These are phyloP conservation scores for Pseudogymnoascus sp. DNA, from an alignment of 2,329 filamentous ascomycete species.

Conservation along the genomic window DNA sequence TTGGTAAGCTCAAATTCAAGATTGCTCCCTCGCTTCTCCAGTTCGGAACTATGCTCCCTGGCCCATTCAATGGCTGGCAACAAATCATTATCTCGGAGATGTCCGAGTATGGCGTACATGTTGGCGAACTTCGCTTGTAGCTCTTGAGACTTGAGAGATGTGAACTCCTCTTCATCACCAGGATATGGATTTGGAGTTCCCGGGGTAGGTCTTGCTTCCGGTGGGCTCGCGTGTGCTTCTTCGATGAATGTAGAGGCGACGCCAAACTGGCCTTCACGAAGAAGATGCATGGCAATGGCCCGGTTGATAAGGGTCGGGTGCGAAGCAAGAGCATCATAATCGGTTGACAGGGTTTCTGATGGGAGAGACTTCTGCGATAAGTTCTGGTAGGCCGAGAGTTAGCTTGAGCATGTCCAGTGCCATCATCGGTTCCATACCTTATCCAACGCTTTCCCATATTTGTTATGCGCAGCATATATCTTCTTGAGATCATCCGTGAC, in stretches of 20 bases:
- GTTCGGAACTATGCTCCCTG: constrained; percentile 55
- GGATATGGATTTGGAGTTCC: constrained; percentile 27
- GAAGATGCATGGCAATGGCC: constrained; percentile 91
- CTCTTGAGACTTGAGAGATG: constrained; percentile 54
- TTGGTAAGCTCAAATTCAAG: constrained; percentile 91
- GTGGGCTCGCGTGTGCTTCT: constrained; percentile 52
- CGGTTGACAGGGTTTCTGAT: constrained; percentile 61
- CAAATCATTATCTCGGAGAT: constrained; percentile 69
- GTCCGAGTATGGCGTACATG: constrained; percentile 84
- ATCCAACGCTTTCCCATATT: constrained; percentile 79
- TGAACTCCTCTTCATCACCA: constrained; percentile 36
- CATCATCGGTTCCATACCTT: constrained; percentile 45
- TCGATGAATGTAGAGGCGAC: constrained; percentile 79
- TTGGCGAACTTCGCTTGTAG: constrained; percentile 76
- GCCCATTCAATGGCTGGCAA: constrained; percentile 85
- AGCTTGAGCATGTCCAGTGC: not conserved
- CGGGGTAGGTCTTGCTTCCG: constrained; percentile 30
- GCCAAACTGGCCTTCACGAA: constrained; percentile 87
- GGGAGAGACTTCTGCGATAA: not conserved
- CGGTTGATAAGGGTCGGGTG: constrained; percentile 77
- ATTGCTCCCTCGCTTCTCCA: constrained; percentile 81
- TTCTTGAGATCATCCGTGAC: constrained; percentile 78
- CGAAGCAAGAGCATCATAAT: constrained; percentile 71
- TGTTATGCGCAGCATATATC: constrained; percentile 72
- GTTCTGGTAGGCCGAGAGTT: not conserved